Evolutionary conservation across 768 basidiomycete species (phyloP), one percentile per base, ranked within the genome.

Genomic region (Infundibulicybe gibba): DNA sequence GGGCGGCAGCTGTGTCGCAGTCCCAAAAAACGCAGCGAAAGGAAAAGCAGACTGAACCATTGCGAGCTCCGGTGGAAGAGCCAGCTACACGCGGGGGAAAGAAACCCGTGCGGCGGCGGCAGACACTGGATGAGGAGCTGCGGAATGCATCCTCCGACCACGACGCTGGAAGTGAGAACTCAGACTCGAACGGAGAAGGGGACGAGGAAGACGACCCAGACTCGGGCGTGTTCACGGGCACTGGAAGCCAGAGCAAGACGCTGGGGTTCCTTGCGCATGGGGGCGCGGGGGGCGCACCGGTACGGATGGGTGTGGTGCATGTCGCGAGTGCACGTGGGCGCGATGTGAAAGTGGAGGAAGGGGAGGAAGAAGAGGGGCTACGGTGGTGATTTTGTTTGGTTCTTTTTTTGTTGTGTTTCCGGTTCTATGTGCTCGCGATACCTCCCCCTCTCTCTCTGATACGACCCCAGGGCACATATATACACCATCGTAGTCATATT

Each of bases 261-360:
- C 65, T 59, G 4, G 84, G 85, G 2, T 91, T 89, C 51, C 67
- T 90, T 16, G 83, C 85, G 3, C 83, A 80, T 55, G 88, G 88
- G 11, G 88, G 89, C 1, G 87, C 76, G 9, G 87, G 83, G 17
- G 89, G 89, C 1, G 48, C 58, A 1, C 83, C 87, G 1, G 82
- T 91, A 10, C 80, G 81, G 48, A 82, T 88, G 79, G 84, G 81
- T 6, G 76, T 70, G 20, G 86, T 85, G 3, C 83, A 83, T 54
- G 76, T 85, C 4, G 25, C 3, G 25, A 8, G 8, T 25, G 8
- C 8, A 25, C n/a, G n/a, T n/a, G 25, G 8, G 25, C n/a, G n/a
- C n/a, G 25, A 25, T 25, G 8, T 25, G 8, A 25, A 25, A 8
- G 25, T 25, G 25, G 25, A 25, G 8, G 74, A 76, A 38, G 83